These are phyloP conservation scores for Alliaria petiolata DNA, from an alignment of 345 rosid species.

Conservation along the genomic window DNA sequence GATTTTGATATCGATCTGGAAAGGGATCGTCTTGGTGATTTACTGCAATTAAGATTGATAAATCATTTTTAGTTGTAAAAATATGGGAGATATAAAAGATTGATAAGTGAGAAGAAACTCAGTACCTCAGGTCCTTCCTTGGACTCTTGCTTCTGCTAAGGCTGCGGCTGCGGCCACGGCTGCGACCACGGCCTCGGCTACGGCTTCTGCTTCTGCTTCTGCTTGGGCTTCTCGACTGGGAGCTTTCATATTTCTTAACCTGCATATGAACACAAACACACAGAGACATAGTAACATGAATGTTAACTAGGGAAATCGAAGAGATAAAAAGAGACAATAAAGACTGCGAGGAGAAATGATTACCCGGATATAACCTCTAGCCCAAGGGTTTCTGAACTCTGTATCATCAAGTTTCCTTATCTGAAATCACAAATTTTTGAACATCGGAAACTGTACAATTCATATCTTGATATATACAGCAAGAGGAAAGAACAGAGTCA, in stretches of 20 bases:
- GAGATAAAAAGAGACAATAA: not conserved
- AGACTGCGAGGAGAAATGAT: not conserved
- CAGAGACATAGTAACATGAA: not conserved
- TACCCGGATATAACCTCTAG: constrained; percentile 74
- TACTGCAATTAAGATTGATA: constrained; percentile 34
- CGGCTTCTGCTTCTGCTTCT: constrained; percentile 47
- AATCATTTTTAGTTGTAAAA: not conserved
- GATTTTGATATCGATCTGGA: constrained; percentile 70
- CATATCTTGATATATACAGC: not conserved
- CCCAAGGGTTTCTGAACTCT: constrained; percentile 87
- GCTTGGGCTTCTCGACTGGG: constrained; percentile 71
- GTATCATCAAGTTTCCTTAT: constrained; percentile 79
- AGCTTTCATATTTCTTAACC: constrained; percentile 65
- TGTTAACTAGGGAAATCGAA: not conserved
- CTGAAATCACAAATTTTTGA: constrained; percentile 24
- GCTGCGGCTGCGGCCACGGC: constrained; percentile 44
- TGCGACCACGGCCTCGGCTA: constrained; percentile 48
- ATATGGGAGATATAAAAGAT: not conserved
- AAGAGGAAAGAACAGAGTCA: constrained; percentile 1
- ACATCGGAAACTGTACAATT: not conserved
- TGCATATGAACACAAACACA: too few relatives aligned
- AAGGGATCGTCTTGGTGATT: constrained; percentile 48
- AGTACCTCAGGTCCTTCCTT: constrained; percentile 56
- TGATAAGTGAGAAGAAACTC: not conserved
- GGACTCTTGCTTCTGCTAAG: constrained; percentile 59